Conservation (phyloP, 2,329 filamentous ascomycete genomes). For the Neofusicoccum ribis region DNA sequence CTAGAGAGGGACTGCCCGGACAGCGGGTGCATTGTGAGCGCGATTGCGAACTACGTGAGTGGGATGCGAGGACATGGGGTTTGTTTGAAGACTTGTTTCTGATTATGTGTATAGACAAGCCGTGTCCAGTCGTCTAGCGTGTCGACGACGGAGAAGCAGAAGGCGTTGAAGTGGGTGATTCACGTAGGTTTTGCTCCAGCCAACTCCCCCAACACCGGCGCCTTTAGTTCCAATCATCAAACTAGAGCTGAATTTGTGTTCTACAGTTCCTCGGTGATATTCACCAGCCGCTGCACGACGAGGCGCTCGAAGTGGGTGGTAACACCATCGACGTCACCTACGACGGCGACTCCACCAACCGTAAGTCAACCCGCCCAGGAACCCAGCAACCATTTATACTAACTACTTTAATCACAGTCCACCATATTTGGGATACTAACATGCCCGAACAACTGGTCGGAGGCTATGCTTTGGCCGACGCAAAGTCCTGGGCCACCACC, state of each 20-base stretch:
- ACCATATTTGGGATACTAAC: slow-evolving; percentile 38
- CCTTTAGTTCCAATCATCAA: background rate
- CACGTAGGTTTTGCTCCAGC: slow-evolving; percentile 23
- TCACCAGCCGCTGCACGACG: slow-evolving; percentile 67
- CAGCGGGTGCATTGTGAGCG: slow-evolving; percentile 53
- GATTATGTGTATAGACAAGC: slow-evolving; percentile 32
- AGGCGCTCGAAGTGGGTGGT: slow-evolving; percentile 47
- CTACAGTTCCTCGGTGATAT: slow-evolving; percentile 65
- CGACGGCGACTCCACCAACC: slow-evolving; percentile 40
- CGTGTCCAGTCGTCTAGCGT: slow-evolving; percentile 37
- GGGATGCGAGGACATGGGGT: background rate
- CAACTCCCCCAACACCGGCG: no score
- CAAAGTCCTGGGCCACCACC: slow-evolving; percentile 39
- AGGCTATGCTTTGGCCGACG: slow-evolving; percentile 40
- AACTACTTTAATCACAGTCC: slow-evolving; percentile 25
- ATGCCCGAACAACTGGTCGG: slow-evolving; percentile 46
- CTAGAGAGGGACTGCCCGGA: slow-evolving; percentile 53
- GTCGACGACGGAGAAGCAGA: slow-evolving; percentile 36
- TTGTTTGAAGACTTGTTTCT: background rate
- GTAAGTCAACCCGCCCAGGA: no score
- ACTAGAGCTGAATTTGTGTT: background rate
- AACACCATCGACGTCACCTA: slow-evolving; percentile 49
- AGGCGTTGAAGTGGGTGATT: slow-evolving; percentile 53
- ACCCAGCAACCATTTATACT: no score
- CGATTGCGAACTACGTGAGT: slow-evolving; percentile 53